Percentiles rank a stretch among this genome's conserved stretches.
Evolutionary conservation across 1,284 basidiomycete species (phyloP).

Genomic region (Ceratobasidium sp.): DNA sequence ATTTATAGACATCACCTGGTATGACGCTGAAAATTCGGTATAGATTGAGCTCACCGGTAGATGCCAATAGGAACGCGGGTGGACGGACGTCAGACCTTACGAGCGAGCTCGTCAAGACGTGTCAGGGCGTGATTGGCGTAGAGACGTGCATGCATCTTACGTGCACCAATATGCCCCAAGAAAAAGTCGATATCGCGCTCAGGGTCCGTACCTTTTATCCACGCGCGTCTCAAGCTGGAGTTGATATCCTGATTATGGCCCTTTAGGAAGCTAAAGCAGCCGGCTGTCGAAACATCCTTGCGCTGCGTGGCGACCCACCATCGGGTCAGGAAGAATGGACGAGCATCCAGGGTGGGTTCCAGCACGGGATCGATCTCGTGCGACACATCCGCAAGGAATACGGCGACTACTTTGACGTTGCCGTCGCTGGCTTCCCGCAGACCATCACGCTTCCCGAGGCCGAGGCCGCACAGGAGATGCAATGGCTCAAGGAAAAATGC

Average conservation of each 20-base stretch:
- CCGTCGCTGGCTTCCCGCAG: constrained; percentile 93
- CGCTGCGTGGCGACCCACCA: constrained; percentile 93
- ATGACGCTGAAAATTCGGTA: constrained; percentile 50
- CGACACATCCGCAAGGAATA: constrained; percentile 83
- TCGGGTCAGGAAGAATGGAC: constrained; percentile 90
- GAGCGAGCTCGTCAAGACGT: constrained; percentile 95
- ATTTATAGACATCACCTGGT: constrained; percentile 99
- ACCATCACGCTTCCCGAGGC: constrained; percentile 69
- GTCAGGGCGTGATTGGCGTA: constrained; percentile 89
- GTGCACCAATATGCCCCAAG: constrained; percentile 96
- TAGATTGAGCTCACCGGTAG: neutral
- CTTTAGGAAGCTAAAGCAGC: constrained; percentile 88
- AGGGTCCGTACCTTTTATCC: constrained; percentile 64
- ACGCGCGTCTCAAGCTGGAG: neutral
- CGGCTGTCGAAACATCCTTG: constrained; percentile 95
- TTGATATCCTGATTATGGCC: constrained; percentile 26
- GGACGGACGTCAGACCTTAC: constrained; percentile 93
- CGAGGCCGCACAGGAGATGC: constrained; percentile 86
- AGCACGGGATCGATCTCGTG: constrained; percentile 91
- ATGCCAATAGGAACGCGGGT: constrained; percentile 83
- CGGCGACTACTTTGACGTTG: constrained; percentile 93
- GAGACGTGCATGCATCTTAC: constrained; percentile 99
- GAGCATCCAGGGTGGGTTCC: constrained; percentile 87
- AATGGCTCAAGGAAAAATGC: constrained; percentile 87
- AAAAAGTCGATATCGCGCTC: constrained; percentile 92